Conservation (phyloP, 192 early-diverging fungal genomes). For the Backusella tuberculispora region DNA sequence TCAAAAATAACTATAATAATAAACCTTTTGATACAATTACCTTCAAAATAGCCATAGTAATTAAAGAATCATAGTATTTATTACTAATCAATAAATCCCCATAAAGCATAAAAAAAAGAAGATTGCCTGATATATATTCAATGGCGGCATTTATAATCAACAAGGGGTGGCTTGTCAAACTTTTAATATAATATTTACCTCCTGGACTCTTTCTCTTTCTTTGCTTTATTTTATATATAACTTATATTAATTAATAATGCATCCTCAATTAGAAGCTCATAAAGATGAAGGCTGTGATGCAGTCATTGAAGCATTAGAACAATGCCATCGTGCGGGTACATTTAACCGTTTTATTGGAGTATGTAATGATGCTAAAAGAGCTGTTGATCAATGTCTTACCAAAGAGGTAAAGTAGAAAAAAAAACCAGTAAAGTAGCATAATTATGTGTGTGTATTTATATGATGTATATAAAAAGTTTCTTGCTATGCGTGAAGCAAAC, state of each 20-base stretch:
- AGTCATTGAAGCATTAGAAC: conserved; percentile 55
- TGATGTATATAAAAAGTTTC: conserved; percentile 40
- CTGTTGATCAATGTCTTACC: conserved; percentile 56
- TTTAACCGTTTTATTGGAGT: conserved; percentile 55
- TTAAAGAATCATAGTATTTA: too few species aligned
- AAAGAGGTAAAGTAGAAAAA: conserved; percentile 46
- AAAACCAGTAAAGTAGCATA: neutral
- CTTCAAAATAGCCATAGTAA: too few species aligned
- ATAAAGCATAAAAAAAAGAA: neutral
- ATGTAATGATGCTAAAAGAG: conserved; percentile 54
- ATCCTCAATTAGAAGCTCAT: conserved; percentile 45
- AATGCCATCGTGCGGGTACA: conserved; percentile 53
- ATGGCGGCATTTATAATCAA: neutral
- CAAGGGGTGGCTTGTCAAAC: conserved; percentile 13
- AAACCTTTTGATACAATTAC: too few species aligned
- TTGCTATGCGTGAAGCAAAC: conserved; percentile 49
- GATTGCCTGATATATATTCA: neutral
- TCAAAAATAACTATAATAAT: too few species aligned
- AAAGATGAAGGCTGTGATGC: conserved; percentile 53
- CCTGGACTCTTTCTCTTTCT: neutral
- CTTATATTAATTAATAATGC: conserved; percentile 32
- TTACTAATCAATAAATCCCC: too few species aligned
- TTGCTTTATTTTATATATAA: neutral
- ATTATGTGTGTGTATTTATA: neutral
- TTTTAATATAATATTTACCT: neutral